Base-by-base conservation (phyloP, 148 eudicot species). In the Spergularia marina region DNA sequence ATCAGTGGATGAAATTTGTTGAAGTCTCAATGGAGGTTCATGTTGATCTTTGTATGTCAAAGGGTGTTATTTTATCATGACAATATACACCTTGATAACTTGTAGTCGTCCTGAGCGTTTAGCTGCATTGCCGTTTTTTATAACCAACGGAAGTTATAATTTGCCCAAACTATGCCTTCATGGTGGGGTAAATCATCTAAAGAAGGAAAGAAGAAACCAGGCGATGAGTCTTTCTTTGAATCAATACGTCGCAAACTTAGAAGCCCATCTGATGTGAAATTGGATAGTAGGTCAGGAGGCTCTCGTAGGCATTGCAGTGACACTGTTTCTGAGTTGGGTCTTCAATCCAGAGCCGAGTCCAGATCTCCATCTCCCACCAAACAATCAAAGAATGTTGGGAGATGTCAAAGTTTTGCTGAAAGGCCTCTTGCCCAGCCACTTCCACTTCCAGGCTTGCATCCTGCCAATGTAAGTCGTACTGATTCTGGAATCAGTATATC, bases 171-270 rank as follows among this genome's bases (percentile, higher is more conserved):
- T 79, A 95, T 95, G 99, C 94, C 86, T 78, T 74, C 89, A 77
- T 95, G 99, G 99, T 92, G 94, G 93, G 81, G 91, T 40, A 94
- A 84, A 83, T 85, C 93, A 71, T 87, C 98, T 53, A 95, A 92
- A 80, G 96, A 92, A 59, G 84, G 92, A 52, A 95, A 88, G 86
- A 89, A 90, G 89, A 92, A 89, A 81, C 30, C 83, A 68, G 83
- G 85, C 71, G 90, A 88, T 75, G 97, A 90, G 78, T 84, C 96
- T 70, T 71, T 95, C 62, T 75, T 95, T 63, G 92, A 88, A 51
- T 53, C 89, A 60, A 61, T 95, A 23, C 89, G 92, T 11, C 79
- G 93, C 56, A 95, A 84, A 71, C 81, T 92, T 70, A 88, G 76
- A 84, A 82, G 73, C 74, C 80, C 84, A 69, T 87, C 91, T 58